Base-by-base conservation (phyloP, 768 basidiomycete genomes). In the Kwoniella sp. region DNA sequence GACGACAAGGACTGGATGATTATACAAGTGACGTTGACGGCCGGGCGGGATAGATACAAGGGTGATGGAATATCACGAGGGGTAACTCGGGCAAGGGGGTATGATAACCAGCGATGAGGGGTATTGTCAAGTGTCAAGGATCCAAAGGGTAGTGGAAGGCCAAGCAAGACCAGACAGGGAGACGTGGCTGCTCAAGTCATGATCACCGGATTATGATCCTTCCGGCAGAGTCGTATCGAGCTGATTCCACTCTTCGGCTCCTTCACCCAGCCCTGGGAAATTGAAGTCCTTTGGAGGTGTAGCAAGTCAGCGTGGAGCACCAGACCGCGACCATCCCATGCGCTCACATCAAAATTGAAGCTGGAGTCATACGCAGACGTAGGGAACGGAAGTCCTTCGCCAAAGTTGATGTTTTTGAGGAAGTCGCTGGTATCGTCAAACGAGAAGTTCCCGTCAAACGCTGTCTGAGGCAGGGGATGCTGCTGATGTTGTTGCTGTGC, bases 311-410 rank as follows among this genome's bases (percentile, higher is more conserved):
- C 20, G 25, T n/a, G 14, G 14, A 15, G 22, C 12, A 25, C 25
- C 25, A 14, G 19, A 19, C 14, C 31, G 10, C 28, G 20, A 11
- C 3, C 6, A 19, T 27, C 15, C 15, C 15, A n/a, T 5, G 19
- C 22, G 46, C 51, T 46, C 44, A 53, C 51, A 17, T 46, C 51
- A 17, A 53, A 53, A 22, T 53, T 40, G 44, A 53, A 46, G 14
- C 43, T 38, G 7, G 20, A 25, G 26, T 53, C 34, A 40, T 38
- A 23, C 37, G 43, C 51, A 15, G 51, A 45, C 23, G 23, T 40
- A 46, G 44, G 44, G 26, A 38, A 29, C 22, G 45, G 43, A 34
- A 46, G 23, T 22, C 31, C 27, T 3, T 37, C 43, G 6, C n/a
- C 43, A 23, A 46, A 53, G 20, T 53, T 29, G 37, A 46, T 23